Percentiles rank a stretch among this genome's conserved stretches.
phyloP scores from a whole-genome alignment of 805 yeast genomes.

The Komagataella populi region DNA sequence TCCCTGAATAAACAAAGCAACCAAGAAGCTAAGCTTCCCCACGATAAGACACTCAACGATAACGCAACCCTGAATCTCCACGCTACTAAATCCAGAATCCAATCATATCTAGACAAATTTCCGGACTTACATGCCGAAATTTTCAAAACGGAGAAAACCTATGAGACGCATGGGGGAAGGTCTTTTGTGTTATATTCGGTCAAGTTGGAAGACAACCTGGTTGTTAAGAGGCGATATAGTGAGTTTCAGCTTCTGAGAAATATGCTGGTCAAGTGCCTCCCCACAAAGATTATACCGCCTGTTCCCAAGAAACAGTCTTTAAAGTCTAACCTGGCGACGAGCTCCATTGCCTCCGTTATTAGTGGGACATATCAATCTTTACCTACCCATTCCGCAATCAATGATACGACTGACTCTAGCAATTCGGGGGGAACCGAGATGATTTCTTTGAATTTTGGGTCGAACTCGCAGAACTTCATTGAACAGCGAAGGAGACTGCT shows the following conservation, averaged over 20 bases:
- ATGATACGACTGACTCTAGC: neutral
- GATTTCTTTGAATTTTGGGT: neutral
- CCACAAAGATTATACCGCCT: slow-evolving; percentile 80
- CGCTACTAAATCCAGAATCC: slow-evolving; percentile 13
- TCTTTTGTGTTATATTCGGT: slow-evolving; percentile 72
- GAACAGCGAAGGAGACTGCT: slow-evolving; percentile 68
- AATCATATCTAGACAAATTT: slow-evolving; percentile 9
- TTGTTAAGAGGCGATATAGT: slow-evolving; percentile 75
- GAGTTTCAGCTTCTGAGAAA: slow-evolving; percentile 82
- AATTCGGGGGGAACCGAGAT: neutral
- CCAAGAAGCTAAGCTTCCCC: neutral
- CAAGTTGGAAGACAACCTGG: slow-evolving; percentile 31
- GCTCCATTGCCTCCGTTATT: neutral
- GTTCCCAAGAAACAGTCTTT: slow-evolving; percentile 79
- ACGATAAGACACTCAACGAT: slow-evolving; percentile 5
- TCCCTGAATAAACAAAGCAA: neutral
- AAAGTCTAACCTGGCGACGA: slow-evolving; percentile 17
- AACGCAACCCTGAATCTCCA: slow-evolving; percentile 17
- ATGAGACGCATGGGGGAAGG: slow-evolving; percentile 44
- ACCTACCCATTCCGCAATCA: neutral
- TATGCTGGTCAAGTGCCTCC: slow-evolving; percentile 57
- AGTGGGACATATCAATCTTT: neutral
- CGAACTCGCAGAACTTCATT: slow-evolving; percentile 8
- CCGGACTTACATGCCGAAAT: slow-evolving; percentile 21
- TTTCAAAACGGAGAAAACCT: slow-evolving; percentile 74